Evolutionary conservation across 345 rosid genomes (phyloP).

Genomic region (Laguncularia racemosa): DNA sequence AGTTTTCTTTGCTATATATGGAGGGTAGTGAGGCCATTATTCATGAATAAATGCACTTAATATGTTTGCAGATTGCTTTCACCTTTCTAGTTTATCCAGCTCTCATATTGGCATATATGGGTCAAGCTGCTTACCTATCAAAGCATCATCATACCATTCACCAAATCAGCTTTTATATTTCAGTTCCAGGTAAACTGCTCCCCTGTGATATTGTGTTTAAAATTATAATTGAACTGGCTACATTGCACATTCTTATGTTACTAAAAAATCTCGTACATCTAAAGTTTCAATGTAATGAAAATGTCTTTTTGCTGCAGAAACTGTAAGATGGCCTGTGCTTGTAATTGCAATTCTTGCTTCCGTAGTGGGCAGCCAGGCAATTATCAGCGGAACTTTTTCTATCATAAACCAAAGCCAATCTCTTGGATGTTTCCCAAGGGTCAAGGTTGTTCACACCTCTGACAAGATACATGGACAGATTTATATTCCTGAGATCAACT

Average conservation of each 20-base stretch:
- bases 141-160: constrained; percentile 62
- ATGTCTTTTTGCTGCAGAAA: constrained; percentile 35
- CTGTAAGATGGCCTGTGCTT: constrained; percentile 82
- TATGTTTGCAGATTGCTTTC: constrained; percentile 70
- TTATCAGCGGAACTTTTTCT: constrained; percentile 97
- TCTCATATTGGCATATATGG: constrained; percentile 95
- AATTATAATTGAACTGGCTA: background rate
- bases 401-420: constrained; percentile 99
- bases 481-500: constrained; percentile 95
- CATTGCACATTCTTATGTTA: background rate
- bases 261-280: background rate
- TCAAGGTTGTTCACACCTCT: constrained; percentile 95
- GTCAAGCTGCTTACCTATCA: constrained; percentile 97
- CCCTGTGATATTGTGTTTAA: background rate
- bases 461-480: constrained; percentile 98
- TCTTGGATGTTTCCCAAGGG: constrained; percentile 96
- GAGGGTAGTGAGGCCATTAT: too few relatives aligned
- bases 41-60: background rate
- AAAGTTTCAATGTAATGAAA: background rate
- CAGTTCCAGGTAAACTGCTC: constrained; percentile 66
- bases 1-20: too few relatives aligned
- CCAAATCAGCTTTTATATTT: constrained; percentile 73
- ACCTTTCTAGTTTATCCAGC: constrained; percentile 96
- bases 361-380: constrained; percentile 99
- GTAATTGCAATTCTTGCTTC: constrained; percentile 88